A percentile compares a stretch with the other conserved stretches of the same genome.
These are phyloP conservation scores for Aspergillus hiratsukae DNA, from an alignment of 2,329 filamentous ascomycete species.

Conservation along the genomic window DNA sequence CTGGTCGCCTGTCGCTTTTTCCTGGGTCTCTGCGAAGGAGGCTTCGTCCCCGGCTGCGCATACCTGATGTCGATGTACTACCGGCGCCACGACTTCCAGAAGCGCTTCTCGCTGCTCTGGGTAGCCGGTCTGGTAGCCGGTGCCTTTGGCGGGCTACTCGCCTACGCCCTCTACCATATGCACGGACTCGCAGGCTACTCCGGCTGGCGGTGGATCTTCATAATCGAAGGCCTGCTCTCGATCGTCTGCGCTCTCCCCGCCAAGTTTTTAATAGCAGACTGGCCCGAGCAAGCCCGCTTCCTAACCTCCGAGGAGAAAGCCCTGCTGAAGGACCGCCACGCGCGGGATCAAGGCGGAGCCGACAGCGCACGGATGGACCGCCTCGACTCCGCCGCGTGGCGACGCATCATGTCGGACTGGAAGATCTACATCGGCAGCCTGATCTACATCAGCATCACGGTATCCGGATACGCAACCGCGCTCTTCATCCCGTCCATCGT, in stretches of 20 bases:
- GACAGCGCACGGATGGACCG: slow-evolving; percentile 24
- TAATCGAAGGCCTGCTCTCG: slow-evolving; percentile 32
- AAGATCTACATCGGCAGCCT: slow-evolving; percentile 31
- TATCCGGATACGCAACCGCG: slow-evolving; percentile 31
- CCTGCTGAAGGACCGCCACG: slow-evolving; percentile 20
- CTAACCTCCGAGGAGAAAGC: slow-evolving; percentile 24
- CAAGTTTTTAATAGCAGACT: slow-evolving; percentile 29
- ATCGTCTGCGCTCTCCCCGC: slow-evolving; percentile 21
- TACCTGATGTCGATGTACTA: slow-evolving; percentile 34
- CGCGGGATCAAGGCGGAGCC: slow-evolving; percentile 17
- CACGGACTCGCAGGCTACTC: slow-evolving; percentile 24
- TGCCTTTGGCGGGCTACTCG: slow-evolving; percentile 27
- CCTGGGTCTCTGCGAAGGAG: slow-evolving; percentile 30
- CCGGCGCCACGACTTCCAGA: slow-evolving; percentile 35
- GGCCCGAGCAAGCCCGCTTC: slow-evolving; percentile 31
- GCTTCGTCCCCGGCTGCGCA: slow-evolving; percentile 35
- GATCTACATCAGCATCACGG: slow-evolving; percentile 32
- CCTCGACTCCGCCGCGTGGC: slow-evolving; percentile 24
- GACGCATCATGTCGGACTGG: slow-evolving; percentile 27
- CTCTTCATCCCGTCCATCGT: slow-evolving; percentile 36
- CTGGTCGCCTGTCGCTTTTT: slow-evolving; percentile 29
- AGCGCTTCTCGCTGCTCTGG: slow-evolving; percentile 31
- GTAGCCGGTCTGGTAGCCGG: slow-evolving; percentile 29
- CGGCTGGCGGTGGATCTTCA: slow-evolving; percentile 35
- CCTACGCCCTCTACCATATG: slow-evolving; percentile 26